Evolutionary conservation across 106 monocot species (phyloP), one percentile per base, ranked within the genome.

Genomic region (Dendrobium catenatum): DNA sequence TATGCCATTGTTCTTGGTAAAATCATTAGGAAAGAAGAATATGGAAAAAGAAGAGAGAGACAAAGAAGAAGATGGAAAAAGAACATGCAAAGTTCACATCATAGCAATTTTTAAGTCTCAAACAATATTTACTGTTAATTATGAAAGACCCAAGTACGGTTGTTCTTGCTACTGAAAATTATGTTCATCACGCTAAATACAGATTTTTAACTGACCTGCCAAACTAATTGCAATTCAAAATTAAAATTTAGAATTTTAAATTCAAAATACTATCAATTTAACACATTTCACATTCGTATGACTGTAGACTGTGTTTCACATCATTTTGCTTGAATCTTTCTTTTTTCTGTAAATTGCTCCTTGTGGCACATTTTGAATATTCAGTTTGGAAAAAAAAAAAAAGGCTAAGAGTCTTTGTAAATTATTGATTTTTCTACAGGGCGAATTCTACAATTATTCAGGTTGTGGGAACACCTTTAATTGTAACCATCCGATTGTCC

Each of bases 401-500:
- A 37, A 37, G 37, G 64, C 64, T 66, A 10, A 19, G 2, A 66
- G 64, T 66, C 24, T 66, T 4, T 66, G 24, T n/a, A 70, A 70
- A 70, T 70, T 70, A 70, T 70, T 70, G 29, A 61, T 78, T 73
- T 72, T 42, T 59, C 10, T 79, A 51, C 87, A 96, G 96, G 96
- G 96, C 48, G 93, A 96, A 64, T 96, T 90, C 76, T 94, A 89
- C 43, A 96, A 96, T 81, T 96, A 96, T 78, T 96, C 96, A 33
- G 93, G 96, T 42, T 96, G 96, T 83, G 96, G 96, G 72, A 96
- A 94, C 78, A 96, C 96, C 73, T 96, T 94, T 75, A 96, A 96
- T 84, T 96, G 96, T 83, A 96, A 87, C 78, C 96, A 96, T 90
- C 96, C 96, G 56, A 76, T 90, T 6, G 96, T 96, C 79, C 93